Base-by-base conservation (phyloP, 164 flowering plant genomes). In the Pachysandra terminalis region DNA sequence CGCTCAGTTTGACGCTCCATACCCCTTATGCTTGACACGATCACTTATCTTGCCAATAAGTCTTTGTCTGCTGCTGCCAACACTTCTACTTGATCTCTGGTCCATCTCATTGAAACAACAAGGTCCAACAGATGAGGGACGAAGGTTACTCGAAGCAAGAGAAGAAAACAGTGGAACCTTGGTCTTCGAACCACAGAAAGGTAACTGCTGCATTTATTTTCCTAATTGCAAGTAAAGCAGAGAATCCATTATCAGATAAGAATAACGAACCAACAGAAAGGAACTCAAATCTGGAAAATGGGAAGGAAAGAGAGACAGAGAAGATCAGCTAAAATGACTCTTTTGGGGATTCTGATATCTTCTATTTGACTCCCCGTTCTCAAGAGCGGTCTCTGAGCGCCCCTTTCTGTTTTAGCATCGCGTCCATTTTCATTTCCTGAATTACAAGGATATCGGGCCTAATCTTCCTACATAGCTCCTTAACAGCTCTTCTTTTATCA, bases 51-150 rank as follows among this genome's bases (percentile, higher is more conserved):
- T 70, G 68, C 58, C 73, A 35, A 40, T 19, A 37, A 59, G 41
- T 61, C 57, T 63, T 40, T 59, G 63, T 5, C 65, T 51, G 23
- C 22, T 54, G 68, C 74, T n/a, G 17, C 62, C 23, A 23, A 51
- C 64, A 59, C 37, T 70, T 35, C 70, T 82, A 63, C 80, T 77
- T 23, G 76, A 67, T 70, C 60, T 77, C 78, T 68, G 73, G 66
- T 70, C 58, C 71, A 69, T 62, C 9, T 58, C 41, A 57, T 64
- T 22, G 64, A 24, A 16, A 35, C 59, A 12, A 17, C 52, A 58
- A 49, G 21, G 17, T 24, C 59, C 64, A 52, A 59, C 4, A 22
- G 68, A 28, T 32, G 63, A 49, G 35, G 32, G 25, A 59, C 35
- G 56, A 64, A 13, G 1, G 22, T 21, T 55, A 22, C 26, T 55